phyloP scores from a whole-genome alignment of 2,329 filamentous ascomycete species.

The Sphaerulina musiva region DNA sequence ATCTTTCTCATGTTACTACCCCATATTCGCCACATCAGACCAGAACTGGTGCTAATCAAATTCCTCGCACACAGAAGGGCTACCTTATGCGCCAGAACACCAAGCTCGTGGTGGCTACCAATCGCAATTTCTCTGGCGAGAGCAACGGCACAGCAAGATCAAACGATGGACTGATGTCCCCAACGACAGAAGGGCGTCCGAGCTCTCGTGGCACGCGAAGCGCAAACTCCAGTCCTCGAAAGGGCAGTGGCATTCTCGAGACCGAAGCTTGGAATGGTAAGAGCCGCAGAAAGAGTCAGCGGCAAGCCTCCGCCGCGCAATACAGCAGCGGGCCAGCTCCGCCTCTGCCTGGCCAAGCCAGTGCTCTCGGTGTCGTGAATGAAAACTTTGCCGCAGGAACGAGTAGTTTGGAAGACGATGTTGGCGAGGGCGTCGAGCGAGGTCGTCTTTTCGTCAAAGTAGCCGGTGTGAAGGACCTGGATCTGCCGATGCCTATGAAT shows the following conservation, averaged over 20 bases:
- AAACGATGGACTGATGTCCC: constrained; percentile 50
- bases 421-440: constrained; percentile 72
- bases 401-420: constrained; percentile 44
- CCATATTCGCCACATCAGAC: constrained; percentile 14
- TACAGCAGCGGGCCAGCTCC: constrained; percentile 58
- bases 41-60: constrained; percentile 38
- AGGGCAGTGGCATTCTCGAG: constrained; percentile 81
- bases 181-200: constrained; percentile 38
- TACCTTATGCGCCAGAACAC: constrained; percentile 99
- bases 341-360: constrained; percentile 80
- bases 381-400: constrained; percentile 59
- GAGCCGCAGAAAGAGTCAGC: constrained; percentile 59
- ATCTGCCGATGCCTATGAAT: constrained; percentile 80
- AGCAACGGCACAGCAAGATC: constrained; percentile 25
- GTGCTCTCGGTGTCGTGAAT: constrained; percentile 56
- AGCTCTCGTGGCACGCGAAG: constrained; percentile 46
- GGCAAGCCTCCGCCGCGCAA: constrained; percentile 46
- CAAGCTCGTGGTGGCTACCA: constrained; percentile 88
- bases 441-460: constrained; percentile 96
- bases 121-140: constrained; percentile 46
- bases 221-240: constrained; percentile 62
- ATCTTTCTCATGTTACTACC: constrained; percentile 11
- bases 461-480: constrained; percentile 93
- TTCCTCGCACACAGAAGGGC: constrained; percentile 70
- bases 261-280: constrained; percentile 95